Base-by-base conservation (phyloP, 2,329 filamentous ascomycete genomes). In the Davidsoniella australis region DNA sequence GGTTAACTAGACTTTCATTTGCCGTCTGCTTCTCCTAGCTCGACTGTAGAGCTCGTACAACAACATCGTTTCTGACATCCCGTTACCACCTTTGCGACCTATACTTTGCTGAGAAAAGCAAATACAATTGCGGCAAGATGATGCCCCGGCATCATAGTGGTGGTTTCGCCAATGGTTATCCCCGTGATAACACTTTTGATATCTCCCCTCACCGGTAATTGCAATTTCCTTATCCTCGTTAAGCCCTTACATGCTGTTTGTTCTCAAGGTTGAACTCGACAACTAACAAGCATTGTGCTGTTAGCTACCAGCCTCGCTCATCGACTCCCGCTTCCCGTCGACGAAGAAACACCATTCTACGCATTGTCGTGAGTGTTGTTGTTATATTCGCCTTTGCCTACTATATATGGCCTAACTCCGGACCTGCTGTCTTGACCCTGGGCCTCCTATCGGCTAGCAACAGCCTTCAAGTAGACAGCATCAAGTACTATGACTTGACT, bases 401-500 rank as follows among this genome's bases (percentile, higher is more conserved):
- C 55, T 87, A 88, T 64, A 73, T 88, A 45, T 84, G 85, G 64
- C 76, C 86, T 55, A 53, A 53, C 41, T 48, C 44, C 12, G 70
- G 70, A 63, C 79, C 68, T 58, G 79, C 67, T 57, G 71, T 68
- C 61, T 73, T 68, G 60, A 82, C 83, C 1, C 69, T 93, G 45
- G 84, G 82, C 26, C 71, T 89, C 36, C 67, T 88, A 46, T 78
- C 78, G 38, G 68, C 73, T 18, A 67, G 69, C 47, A 78, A 81
- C 47, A 80, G 84, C 56, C 75, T 85, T 55, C 80, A 94, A 60
- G 77, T 96, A 51, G 86, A 96, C 63, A 96, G 89, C 1, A 85
- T 98, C 53, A 85, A 89, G 62, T 96, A 98, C 67, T 96, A 96
- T 66, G 91, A 98, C 63, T 72, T 98, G 55, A 82, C 82, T 56